Conservation (phyloP, 2,329 filamentous ascomycete genomes). For the Dactylellina parvicollis region DNA sequence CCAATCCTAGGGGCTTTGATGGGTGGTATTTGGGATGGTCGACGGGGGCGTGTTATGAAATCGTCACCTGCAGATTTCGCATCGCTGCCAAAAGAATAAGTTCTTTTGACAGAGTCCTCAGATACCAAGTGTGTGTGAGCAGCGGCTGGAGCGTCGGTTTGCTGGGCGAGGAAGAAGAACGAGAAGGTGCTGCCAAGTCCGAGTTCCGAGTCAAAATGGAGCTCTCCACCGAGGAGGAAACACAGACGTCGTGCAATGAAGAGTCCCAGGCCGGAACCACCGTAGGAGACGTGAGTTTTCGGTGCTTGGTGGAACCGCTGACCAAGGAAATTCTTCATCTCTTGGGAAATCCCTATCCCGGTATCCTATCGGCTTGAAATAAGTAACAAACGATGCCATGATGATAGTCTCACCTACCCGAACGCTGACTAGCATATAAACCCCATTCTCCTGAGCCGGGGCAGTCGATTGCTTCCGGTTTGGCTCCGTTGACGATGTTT, state of each 20-base stretch:
- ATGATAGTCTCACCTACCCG: constrained; percentile 12
- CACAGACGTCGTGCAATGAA: constrained; percentile 81
- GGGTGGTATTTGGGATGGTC: constrained; percentile 32
- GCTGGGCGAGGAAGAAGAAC: constrained; percentile 75
- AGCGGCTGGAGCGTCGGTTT: constrained; percentile 60
- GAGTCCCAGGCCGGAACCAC: constrained; percentile 75
- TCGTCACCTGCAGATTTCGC: constrained; percentile 12
- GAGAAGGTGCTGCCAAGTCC: constrained; percentile 78
- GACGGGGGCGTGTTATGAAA: constrained; percentile 5
- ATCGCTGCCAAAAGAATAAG: constrained; percentile 42
- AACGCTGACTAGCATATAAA: constrained; percentile 48
- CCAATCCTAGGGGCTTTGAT: constrained; percentile 11
- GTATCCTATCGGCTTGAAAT: constrained; percentile 52
- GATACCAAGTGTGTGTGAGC: neutral
- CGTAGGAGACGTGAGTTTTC: constrained; percentile 75
- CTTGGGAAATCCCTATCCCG: constrained; percentile 56
- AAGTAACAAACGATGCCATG: neutral
- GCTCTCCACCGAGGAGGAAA: constrained; percentile 80
- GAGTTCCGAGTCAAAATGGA: constrained; percentile 74
- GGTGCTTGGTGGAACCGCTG: constrained; percentile 57
- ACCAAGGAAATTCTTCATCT: constrained; percentile 55
- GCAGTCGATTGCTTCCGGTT: neutral
- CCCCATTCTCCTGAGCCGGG: constrained; percentile 14
- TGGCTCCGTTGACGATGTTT: neutral
- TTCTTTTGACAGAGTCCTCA: constrained; percentile 12